Evolutionary conservation across 23 red algal genomes (phyloP), one percentile per base, ranked within the genome.

Genomic region (Cyanidioschyzon merolae): DNA sequence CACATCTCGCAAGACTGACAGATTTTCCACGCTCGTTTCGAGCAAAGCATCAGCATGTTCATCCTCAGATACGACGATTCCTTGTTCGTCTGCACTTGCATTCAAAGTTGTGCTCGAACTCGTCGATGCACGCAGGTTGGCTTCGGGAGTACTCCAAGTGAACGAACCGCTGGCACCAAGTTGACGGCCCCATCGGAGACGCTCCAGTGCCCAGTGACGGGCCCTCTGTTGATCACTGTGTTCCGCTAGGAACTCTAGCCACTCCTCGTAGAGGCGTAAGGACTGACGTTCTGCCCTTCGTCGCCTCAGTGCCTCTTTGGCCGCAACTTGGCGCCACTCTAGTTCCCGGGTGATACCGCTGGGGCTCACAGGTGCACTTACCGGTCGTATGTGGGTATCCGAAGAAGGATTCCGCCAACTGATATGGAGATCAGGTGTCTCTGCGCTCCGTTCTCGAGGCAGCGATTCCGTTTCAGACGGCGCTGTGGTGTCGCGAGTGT

Each of bases 231-330:
- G 21, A 27, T 35, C 63, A 7, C n/a, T 32, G 7, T 32, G 63
- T 32, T 71, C 63, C 63, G 63, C 63, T 27, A 71, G 63, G 29
- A 32, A 71, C 63, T 71, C n/a, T 35, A 71, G 32, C 63, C 63
- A 71, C 63, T 71, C 63, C 32, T 71, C 16, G 29, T 71, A 71
- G 63, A 71, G 63, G 29, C 63, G 63, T 7, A 25, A 25, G 63
- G 63, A 71, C 7, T 35, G 63, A 35, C 63, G 63, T 35, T 71
- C 63, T 17, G 63, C 63, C 32, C 21, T 15, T 32, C 63, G 12
- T 71, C 63, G 63, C 63, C 29, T 54, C 12, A 54, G 12, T 54
- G 45, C 45, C 21, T 54, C 45, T 54, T 54, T 7, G 7, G 7
- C 45, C 21, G 45, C 45, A 21, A 54, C 45, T 54, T 54, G 45